These are phyloP conservation scores for Daucus carota DNA, from an alignment of 129 eudicot genomes.

Conservation along the genomic window DH1_v3.0 NC_030387.2:19567501-19568000, in stretches of 20 bases:
- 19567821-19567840: slow-evolving; percentile 78
- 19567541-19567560: not conserved
- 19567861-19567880: slow-evolving; percentile 89
- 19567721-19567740: slow-evolving; percentile 95
- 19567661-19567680: slow-evolving; percentile 78
- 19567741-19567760: slow-evolving; percentile 58
- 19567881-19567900: slow-evolving; percentile 74
- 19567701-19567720: slow-evolving; percentile 90
- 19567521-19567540: not conserved
- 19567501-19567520: not conserved
- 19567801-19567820: slow-evolving; percentile 84
- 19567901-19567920: slow-evolving; percentile 22
- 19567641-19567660: slow-evolving; percentile 89
- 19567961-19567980: not conserved
- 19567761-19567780: slow-evolving; percentile 92
- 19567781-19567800: slow-evolving; percentile 97
- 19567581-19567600: slow-evolving; percentile 17
- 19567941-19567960: not conserved
- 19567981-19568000: not conserved
- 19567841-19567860: slow-evolving; percentile 87
- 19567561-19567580: not conserved
- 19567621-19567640: slow-evolving; percentile 97
- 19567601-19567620: slow-evolving; percentile 92
- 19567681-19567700: slow-evolving; percentile 77
- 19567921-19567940: not conserved